phyloP scores from a whole-genome alignment of 805 yeast species.

The Kazachstania bromeliacearum region DNA sequence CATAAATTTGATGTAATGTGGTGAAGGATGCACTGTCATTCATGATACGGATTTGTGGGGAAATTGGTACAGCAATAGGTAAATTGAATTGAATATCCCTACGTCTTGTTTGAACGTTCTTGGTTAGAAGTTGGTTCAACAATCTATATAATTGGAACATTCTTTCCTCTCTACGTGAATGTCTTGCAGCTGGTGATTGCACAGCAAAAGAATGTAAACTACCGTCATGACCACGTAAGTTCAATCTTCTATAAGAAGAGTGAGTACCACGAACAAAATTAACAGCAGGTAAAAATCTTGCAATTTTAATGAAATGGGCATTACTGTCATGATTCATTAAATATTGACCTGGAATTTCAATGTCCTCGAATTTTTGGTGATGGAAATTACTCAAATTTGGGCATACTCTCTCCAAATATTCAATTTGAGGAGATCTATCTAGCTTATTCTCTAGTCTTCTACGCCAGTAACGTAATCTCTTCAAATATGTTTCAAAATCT shows the following conservation, averaged over 20 bases:
- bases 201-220: constrained; percentile 86
- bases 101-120: constrained; percentile 80
- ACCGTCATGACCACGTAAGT: constrained; percentile 91
- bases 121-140: constrained; percentile 68
- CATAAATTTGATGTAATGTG: constrained; percentile 74
- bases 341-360: constrained; percentile 96
- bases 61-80: constrained; percentile 87
- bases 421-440: constrained; percentile 71
- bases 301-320: constrained; percentile 86
- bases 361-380: constrained; percentile 95
- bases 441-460: constrained; percentile 84
- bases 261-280: constrained; percentile 85
- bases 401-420: constrained; percentile 80
- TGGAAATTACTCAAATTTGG: constrained; percentile 96
- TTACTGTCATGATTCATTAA: constrained; percentile 79
- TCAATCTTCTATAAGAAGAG: constrained; percentile 80
- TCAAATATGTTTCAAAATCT: constrained; percentile 76
- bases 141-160: constrained; percentile 86
- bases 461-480: constrained; percentile 82
- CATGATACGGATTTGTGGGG: constrained; percentile 88
- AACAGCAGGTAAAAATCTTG: constrained; percentile 80
- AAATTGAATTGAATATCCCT: constrained; percentile 77
- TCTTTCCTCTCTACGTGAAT: constrained; percentile 92
- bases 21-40: constrained; percentile 72
- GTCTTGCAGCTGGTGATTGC: constrained; percentile 96